These are phyloP conservation scores for Phytophthora palmivora DNA, from an alignment of 352 stramenopile species.

Conservation along the genomic window DNA sequence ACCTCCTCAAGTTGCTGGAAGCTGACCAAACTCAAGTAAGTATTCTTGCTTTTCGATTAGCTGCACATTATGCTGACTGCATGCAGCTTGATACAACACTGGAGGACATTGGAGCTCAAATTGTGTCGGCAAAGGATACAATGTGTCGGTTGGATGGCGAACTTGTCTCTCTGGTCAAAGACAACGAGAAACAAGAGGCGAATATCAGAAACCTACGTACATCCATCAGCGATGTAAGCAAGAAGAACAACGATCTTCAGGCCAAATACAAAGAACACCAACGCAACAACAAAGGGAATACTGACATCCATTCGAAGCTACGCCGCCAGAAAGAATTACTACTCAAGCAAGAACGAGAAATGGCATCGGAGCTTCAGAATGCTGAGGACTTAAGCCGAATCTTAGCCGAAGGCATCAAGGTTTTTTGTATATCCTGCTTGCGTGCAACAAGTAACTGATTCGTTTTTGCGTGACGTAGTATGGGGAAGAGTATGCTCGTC, in stretches of 20 bases:
- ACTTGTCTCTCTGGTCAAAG: constrained; percentile 24
- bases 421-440: constrained; percentile 15
- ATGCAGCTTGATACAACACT: constrained; percentile 32
- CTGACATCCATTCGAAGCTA: constrained; percentile 35
- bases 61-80: constrained; percentile 6
- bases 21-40: constrained; percentile 41
- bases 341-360: constrained; percentile 31
- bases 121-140: constrained; percentile 16
- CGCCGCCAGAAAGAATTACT: constrained; percentile 25
- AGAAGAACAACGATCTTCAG: constrained; percentile 21
- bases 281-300: constrained; percentile 24
- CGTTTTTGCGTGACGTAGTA: constrained; percentile 20
- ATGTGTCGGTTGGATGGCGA: constrained; percentile 22
- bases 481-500: constrained; percentile 25
- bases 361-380: constrained; percentile 19
- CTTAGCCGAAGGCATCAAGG: constrained; percentile 43
- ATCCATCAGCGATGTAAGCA: constrained; percentile 17
- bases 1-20: constrained; percentile 28
- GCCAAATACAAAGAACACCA: constrained; percentile 22
- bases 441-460: not conserved
- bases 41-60: not conserved
- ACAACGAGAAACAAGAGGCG: constrained; percentile 32
- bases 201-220: constrained; percentile 14
- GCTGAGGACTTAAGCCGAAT: constrained; percentile 29
- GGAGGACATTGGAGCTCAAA: constrained; percentile 24